Conservation (phyloP, 352 stramenopile species). For the Globisporangium paroecandrum region DNA sequence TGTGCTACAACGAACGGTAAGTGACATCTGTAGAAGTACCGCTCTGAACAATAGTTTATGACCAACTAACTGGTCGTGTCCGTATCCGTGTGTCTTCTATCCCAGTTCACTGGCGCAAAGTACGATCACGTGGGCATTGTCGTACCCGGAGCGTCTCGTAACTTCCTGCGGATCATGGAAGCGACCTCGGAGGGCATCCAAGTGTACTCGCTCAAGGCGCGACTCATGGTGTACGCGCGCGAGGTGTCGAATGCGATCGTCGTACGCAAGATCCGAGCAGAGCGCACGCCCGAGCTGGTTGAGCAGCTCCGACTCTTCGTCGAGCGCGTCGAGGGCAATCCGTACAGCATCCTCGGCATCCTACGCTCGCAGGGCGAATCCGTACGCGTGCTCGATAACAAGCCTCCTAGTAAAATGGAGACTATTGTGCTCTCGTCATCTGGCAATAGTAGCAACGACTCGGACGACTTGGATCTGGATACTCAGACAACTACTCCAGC, state of each 20-base stretch:
- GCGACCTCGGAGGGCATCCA: slow-evolving; percentile 78
- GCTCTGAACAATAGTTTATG: background rate
- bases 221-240: slow-evolving; percentile 73
- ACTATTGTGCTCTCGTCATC: background rate
- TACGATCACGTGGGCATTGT: slow-evolving; percentile 85
- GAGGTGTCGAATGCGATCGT: slow-evolving; percentile 84
- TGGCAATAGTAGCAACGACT: background rate
- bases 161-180: slow-evolving; percentile 74
- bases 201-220: slow-evolving; percentile 71
- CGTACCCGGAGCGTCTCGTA: slow-evolving; percentile 53
- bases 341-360: slow-evolving; percentile 83
- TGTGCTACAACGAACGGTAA: slow-evolving; percentile 74
- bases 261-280: slow-evolving; percentile 45
- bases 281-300: slow-evolving; percentile 42
- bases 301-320: slow-evolving; percentile 55
- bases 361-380: slow-evolving; percentile 55
- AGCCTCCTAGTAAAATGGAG: background rate
- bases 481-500: background rate
- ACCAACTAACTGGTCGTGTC: background rate
- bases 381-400: slow-evolving; percentile 22
- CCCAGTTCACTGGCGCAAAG: slow-evolving; percentile 63
- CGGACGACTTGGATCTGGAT: slow-evolving; percentile 12
- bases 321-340: slow-evolving; percentile 65
- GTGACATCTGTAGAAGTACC: background rate
- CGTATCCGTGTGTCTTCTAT: background rate